A percentile compares a stretch with the other conserved stretches of the same genome.
phyloP scores from a whole-genome alignment of 75 land plant species.

The Chamaecyparis obtusa region DNA sequence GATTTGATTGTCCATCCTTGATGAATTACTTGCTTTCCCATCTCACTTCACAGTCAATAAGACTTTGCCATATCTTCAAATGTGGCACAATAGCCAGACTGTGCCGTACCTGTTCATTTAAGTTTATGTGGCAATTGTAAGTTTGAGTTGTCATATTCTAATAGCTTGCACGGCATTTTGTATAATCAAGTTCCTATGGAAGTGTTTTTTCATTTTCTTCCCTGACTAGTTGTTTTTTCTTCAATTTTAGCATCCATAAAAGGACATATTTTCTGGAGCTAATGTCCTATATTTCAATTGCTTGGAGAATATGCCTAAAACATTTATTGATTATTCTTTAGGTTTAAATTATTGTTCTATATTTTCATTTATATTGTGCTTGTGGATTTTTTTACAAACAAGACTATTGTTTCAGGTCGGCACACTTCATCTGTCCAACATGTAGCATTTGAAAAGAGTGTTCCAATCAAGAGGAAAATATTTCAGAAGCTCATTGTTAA shows the following conservation, averaged over 20 bases:
- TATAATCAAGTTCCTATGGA: not conserved
- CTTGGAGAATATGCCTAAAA: not conserved
- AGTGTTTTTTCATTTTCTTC: not conserved
- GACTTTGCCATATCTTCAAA: not conserved
- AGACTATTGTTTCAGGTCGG: constrained; percentile 1
- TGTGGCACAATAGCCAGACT: not conserved
- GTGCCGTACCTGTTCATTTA: not conserved
- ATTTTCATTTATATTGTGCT: not conserved
- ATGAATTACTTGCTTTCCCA: not conserved
- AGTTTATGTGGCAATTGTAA: not conserved
- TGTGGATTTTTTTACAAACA: not conserved
- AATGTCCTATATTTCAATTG: not conserved
- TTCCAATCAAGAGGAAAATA: not conserved
- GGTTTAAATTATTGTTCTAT: not conserved
- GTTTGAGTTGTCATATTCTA: not conserved
- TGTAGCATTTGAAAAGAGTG: not conserved
- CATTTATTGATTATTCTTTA: not conserved
- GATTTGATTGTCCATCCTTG: not conserved
- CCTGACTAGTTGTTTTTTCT: not conserved
- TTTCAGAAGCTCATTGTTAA: not conserved
- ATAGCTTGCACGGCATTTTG: not conserved
- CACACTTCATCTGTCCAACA: not conserved
- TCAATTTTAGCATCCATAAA: not conserved
- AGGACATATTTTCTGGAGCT: not conserved
- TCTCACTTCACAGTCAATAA: not conserved